Evolutionary conservation across 805 yeast species (phyloP).

Genomic region (Teunomyces panamensis): DNA sequence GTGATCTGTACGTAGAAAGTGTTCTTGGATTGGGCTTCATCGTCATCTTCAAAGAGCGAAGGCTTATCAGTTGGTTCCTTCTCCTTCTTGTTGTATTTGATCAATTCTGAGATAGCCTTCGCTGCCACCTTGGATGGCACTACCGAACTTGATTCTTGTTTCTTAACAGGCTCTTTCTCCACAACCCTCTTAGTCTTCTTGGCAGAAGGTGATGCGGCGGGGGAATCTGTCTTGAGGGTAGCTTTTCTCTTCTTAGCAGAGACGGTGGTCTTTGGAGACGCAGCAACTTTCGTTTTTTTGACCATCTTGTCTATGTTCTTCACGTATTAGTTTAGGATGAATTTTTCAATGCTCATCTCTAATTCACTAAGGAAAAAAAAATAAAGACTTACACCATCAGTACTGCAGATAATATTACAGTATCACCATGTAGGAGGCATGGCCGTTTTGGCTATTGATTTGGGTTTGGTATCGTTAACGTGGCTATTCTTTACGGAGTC

Average conservation of each 20-base stretch:
- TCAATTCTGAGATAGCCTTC: conserved; percentile 64
- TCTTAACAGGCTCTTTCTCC: conserved; percentile 4
- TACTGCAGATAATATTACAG: not conserved
- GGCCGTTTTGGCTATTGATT: conserved; percentile 29
- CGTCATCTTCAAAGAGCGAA: conserved; percentile 49
- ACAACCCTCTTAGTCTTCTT: conserved; percentile 8
- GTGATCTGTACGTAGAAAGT: conserved; percentile 60
- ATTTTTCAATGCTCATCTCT: conserved; percentile 2
- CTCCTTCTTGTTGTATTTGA: conserved; percentile 47
- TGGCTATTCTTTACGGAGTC: conserved; percentile 22
- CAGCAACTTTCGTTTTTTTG: conserved; percentile 3
- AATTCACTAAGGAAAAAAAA: conserved; percentile 6
- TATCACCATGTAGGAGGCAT: conserved; percentile 27
- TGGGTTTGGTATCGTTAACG: conserved; percentile 10
- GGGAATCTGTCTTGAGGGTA: conserved; percentile 15
- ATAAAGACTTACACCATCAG: not conserved
- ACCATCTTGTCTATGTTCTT: conserved; percentile 1
- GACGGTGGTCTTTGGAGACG: conserved; percentile 16
- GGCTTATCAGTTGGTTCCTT: conserved; percentile 26
- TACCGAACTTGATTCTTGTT: not conserved
- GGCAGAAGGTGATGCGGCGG: conserved; percentile 20
- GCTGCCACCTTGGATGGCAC: conserved; percentile 9
- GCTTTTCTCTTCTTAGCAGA: conserved; percentile 20
- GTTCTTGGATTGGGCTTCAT: conserved; percentile 51
- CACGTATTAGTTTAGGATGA: not conserved